A percentile compares a stretch with the other conserved stretches of the same genome.
Conservation (phyloP, 805 yeast species). For the Pichia deserticola region DNA sequence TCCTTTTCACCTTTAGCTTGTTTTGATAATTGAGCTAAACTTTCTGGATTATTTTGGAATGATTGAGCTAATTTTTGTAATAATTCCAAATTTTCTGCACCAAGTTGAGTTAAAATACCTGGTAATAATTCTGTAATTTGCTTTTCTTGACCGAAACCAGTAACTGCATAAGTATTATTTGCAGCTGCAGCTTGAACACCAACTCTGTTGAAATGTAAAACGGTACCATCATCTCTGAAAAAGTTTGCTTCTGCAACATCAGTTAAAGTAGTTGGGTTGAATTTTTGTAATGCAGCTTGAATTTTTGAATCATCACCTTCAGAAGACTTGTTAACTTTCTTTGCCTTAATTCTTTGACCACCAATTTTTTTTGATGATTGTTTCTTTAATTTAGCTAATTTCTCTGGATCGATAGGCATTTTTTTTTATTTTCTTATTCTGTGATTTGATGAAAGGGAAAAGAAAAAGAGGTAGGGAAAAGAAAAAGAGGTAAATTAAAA, state of each 20-base stretch:
- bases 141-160: conserved; percentile 93
- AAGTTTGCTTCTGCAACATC: conserved; percentile 96
- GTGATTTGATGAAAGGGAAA: neutral
- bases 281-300: conserved; percentile 80
- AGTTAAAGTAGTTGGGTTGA: conserved; percentile 81
- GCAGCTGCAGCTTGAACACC: conserved; percentile 91
- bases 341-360: conserved; percentile 83
- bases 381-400: conserved; percentile 86
- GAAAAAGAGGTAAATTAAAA: neutral
- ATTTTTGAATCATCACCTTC: conserved; percentile 89
- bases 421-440: neutral
- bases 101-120: conserved; percentile 89
- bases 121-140: conserved; percentile 88
- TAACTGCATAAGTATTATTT: conserved; percentile 87
- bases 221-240: conserved; percentile 94
- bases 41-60: conserved; percentile 49
- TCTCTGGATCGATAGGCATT: conserved; percentile 92
- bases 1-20: conserved; percentile 35
- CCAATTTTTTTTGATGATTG: conserved; percentile 79
- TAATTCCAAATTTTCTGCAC: conserved; percentile 89
- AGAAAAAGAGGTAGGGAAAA: neutral
- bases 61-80: conserved; percentile 86
- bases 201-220: conserved; percentile 91
- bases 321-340: conserved; percentile 56
- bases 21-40: conserved; percentile 30